phyloP scores from a whole-genome alignment of 164 flowering plant genomes.

The Kingdonia uniflora region DNA sequence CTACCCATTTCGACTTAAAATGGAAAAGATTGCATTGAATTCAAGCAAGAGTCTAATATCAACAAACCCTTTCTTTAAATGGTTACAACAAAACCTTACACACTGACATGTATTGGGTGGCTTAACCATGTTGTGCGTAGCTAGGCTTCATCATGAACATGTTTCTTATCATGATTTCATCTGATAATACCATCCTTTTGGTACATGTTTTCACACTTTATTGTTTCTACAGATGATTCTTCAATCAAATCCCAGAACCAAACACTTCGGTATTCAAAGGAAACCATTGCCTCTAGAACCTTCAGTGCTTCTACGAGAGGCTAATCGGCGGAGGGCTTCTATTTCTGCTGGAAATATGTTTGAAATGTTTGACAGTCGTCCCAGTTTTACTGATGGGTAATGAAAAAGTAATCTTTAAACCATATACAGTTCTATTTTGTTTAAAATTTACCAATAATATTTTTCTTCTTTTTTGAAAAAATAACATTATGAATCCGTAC shows the following conservation, averaged over 20 bases:
- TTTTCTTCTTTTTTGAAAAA: constrained; percentile 6
- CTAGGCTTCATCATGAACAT: too few relatives aligned
- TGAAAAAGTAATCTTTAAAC: constrained; percentile 10
- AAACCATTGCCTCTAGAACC: constrained; percentile 94
- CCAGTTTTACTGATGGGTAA: constrained; percentile 57
- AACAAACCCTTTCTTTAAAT: too few relatives aligned
- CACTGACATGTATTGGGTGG: too few relatives aligned
- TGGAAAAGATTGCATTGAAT: too few relatives aligned
- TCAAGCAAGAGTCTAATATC: too few relatives aligned
- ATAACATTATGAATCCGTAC: constrained; percentile 8
- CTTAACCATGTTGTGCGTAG: too few relatives aligned
- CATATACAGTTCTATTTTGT: constrained; percentile 6
- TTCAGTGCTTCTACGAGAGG: constrained; percentile 80
- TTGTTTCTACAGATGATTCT: constrained; percentile 55
- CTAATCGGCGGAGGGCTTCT: constrained; percentile 94
- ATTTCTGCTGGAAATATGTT: constrained; percentile 83
- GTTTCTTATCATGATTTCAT: too few relatives aligned
- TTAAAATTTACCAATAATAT: not conserved
- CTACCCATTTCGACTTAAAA: too few relatives aligned
- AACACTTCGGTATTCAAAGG: constrained; percentile 86
- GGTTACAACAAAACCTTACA: too few relatives aligned
- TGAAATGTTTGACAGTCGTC: constrained; percentile 60
- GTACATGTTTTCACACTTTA: not conserved
- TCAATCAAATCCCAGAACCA: constrained; percentile 52
- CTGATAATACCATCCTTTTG: not conserved